phyloP scores from a whole-genome alignment of 169 alveolate genomes.

The Eimeria tenella region DNA sequence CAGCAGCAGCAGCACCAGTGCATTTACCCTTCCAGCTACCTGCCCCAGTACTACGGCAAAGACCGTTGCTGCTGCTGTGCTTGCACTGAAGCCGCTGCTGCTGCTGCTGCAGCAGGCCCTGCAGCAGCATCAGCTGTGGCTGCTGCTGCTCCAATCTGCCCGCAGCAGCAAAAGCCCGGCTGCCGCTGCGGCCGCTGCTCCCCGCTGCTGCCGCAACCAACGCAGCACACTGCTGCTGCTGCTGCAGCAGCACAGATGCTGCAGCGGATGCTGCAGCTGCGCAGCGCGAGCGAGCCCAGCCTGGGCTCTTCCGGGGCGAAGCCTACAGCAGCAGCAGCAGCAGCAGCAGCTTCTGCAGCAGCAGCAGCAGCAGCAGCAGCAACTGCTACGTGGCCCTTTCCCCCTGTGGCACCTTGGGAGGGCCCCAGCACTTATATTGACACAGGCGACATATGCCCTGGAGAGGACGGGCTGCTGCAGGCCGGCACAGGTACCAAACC shows the following conservation, averaged over 20 bases:
- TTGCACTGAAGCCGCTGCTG: constrained; percentile 26
- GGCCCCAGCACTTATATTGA: constrained; percentile 51
- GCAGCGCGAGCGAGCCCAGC: constrained; percentile 14
- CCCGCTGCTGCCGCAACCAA: constrained; percentile 53
- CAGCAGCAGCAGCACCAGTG: constrained; percentile 64
- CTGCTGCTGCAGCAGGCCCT: background rate
- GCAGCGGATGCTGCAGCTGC: constrained; percentile 47
- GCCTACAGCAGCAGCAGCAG: constrained; percentile 27
- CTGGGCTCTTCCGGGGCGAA: background rate
- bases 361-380: constrained; percentile 42
- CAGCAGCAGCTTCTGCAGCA: constrained; percentile 2
- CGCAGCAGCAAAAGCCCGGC: constrained; percentile 53
- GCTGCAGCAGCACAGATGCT: background rate
- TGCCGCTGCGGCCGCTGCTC: constrained; percentile 71
- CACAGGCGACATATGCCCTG: constrained; percentile 43
- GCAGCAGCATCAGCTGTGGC: constrained; percentile 17
- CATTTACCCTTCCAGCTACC: constrained; percentile 30
- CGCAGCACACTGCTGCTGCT: constrained; percentile 39
- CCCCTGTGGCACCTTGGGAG: constrained; percentile 27
- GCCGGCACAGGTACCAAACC: constrained; percentile 57
- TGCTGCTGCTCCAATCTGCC: constrained; percentile 13
- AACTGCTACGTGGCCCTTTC: constrained; percentile 23
- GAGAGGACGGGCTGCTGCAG: constrained; percentile 71
- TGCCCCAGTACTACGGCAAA: constrained; percentile 62
- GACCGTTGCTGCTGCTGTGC: constrained; percentile 62